A percentile compares a stretch with the other conserved stretches of the same genome.
Evolutionary conservation across 1,284 basidiomycete genomes (phyloP).

Genomic region (Xerocomus amazonicus): DNA sequence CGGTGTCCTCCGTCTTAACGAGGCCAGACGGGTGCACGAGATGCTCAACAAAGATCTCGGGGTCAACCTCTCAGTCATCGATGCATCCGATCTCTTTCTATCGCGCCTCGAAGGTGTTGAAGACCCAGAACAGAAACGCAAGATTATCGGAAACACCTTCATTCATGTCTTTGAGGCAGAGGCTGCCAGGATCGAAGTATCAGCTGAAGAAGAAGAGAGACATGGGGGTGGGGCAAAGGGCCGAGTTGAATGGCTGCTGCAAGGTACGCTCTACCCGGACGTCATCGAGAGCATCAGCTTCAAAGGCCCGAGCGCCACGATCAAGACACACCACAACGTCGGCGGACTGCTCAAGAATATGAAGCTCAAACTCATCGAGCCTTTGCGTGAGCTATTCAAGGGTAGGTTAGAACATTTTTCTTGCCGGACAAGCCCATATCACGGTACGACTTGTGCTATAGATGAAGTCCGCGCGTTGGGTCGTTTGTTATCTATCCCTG

Average conservation of each 20-base stretch:
- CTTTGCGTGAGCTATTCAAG: slow-evolving; percentile 97
- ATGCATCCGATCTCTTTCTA: slow-evolving; percentile 94
- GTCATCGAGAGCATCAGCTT: slow-evolving; percentile 99
- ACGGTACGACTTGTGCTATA: slow-evolving; percentile 29
- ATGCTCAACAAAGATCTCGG: slow-evolving; percentile 95
- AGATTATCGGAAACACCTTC: slow-evolving; percentile 99
- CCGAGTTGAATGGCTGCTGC: slow-evolving; percentile 94
- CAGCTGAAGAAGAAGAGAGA: slow-evolving; percentile 73
- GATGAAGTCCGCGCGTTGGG: slow-evolving; percentile 97
- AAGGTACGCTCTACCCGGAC: slow-evolving; percentile 97
- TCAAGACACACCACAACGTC: slow-evolving; percentile 99
- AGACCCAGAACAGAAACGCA: slow-evolving; percentile 96
- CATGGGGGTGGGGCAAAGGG: slow-evolving; percentile 73
- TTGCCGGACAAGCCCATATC: background rate
- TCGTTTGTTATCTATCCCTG: slow-evolving; percentile 86
- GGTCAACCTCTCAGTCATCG: slow-evolving; percentile 94
- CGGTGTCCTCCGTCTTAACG: slow-evolving; percentile 91
- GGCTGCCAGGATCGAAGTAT: slow-evolving; percentile 85
- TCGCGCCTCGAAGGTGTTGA: slow-evolving; percentile 86
- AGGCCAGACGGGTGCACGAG: slow-evolving; percentile 90
- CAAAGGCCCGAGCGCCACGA: slow-evolving; percentile 98
- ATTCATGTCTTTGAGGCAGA: slow-evolving; percentile 97
- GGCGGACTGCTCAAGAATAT: slow-evolving; percentile 96
- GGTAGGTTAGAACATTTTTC: slow-evolving; percentile 46
- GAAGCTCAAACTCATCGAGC: slow-evolving; percentile 99